phyloP scores from a whole-genome alignment of 2,329 filamentous ascomycete genomes.

The Cordyceps cateniannulata region DNA sequence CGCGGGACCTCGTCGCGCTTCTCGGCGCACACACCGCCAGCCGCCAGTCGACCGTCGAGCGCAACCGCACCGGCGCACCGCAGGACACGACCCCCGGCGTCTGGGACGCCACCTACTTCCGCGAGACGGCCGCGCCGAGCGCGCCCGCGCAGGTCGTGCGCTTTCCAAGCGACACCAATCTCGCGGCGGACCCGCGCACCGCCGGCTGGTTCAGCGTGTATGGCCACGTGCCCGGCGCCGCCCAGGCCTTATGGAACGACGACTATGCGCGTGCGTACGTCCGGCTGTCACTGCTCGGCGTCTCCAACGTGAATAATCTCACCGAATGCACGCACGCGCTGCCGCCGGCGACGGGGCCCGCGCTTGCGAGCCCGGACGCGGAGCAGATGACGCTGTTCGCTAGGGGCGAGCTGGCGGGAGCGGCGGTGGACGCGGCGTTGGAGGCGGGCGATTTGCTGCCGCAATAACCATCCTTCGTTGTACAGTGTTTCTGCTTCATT shows the following conservation, averaged over 20 bases:
- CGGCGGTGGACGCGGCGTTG: not conserved
- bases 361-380: slow-evolving; percentile 20
- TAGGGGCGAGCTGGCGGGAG: not conserved
- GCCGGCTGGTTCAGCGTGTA: slow-evolving; percentile 11
- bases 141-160: slow-evolving; percentile 29
- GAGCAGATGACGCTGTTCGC: slow-evolving; percentile 14
- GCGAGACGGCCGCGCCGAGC: slow-evolving; percentile 25
- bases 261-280: slow-evolving; percentile 45
- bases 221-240: not conserved
- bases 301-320: slow-evolving; percentile 46
- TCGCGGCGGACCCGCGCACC: slow-evolving; percentile 30
- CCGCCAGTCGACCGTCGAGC: slow-evolving; percentile 38
- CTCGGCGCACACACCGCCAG: slow-evolving; percentile 46
- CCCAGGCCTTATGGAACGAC: slow-evolving; percentile 35
- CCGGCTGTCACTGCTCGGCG: slow-evolving; percentile 45
- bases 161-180: slow-evolving; percentile 33
- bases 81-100: slow-evolving; percentile 45
- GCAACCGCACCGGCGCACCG: slow-evolving; percentile 31
- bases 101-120: slow-evolving; percentile 46
- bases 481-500: not conserved
- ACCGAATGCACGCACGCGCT: slow-evolving; percentile 47
- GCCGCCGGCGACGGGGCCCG: slow-evolving; percentile 19
- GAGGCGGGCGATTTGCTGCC: slow-evolving; percentile 7
- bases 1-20: slow-evolving; percentile 42
- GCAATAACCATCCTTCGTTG: not conserved